Evolutionary conservation across 2,329 filamentous ascomycete species (phyloP).

Genomic region (Coniochaeta ligniaria): DNA sequence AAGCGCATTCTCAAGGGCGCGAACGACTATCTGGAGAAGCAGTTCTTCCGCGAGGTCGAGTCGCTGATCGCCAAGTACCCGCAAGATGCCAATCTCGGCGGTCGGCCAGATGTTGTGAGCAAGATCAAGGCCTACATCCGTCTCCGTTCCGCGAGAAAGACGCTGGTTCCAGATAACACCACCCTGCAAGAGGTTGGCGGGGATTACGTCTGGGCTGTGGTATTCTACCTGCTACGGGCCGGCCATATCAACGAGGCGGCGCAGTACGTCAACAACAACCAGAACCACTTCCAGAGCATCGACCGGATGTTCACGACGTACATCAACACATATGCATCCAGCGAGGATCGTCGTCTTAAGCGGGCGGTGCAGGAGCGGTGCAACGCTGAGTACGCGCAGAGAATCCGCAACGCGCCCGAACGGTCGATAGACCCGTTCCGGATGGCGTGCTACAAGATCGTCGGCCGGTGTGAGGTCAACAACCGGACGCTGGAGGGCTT

Average conservation of each 20-base stretch:
- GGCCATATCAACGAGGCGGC: constrained; percentile 80
- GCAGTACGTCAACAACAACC: constrained; percentile 75
- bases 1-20: constrained; percentile 77
- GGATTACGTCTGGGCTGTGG: constrained; percentile 87
- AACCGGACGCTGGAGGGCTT: constrained; percentile 58
- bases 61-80: constrained; percentile 73
- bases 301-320: constrained; percentile 88
- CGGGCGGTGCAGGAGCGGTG: constrained; percentile 79
- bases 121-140: constrained; percentile 91
- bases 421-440: constrained; percentile 89
- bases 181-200: constrained; percentile 73
- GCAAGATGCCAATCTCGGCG: constrained; percentile 81
- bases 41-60: constrained; percentile 75
- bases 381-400: constrained; percentile 82
- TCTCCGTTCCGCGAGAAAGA: constrained; percentile 70
- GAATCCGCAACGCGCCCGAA: constrained; percentile 75
- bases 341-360: constrained; percentile 68
- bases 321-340: constrained; percentile 74
- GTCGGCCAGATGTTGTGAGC: constrained; percentile 78
- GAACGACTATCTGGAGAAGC: constrained; percentile 69
- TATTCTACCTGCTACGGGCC: constrained; percentile 84
- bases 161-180: constrained; percentile 73
- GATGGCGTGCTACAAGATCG: constrained; percentile 96
- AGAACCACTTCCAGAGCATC: constrained; percentile 76
- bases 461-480: constrained; percentile 68